phyloP scores from a whole-genome alignment of 768 basidiomycete species.

The Psilocybe azurescens region DNA sequence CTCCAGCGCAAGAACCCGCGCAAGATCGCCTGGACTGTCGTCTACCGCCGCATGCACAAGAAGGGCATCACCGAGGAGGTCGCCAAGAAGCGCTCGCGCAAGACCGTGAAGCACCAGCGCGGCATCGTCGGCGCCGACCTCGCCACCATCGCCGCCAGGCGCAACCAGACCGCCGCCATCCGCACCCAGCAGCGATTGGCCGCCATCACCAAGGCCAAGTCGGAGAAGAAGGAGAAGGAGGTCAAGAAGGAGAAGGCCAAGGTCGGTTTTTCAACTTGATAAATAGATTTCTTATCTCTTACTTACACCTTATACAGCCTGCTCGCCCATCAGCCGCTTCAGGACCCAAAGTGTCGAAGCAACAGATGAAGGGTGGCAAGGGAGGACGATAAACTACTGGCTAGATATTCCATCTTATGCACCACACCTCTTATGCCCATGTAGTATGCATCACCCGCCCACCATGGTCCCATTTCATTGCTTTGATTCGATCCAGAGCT shows the following conservation, averaged over 20 bases:
- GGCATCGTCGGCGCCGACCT: conserved; percentile 98
- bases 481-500: conserved; percentile 4
- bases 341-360: conserved; percentile 91
- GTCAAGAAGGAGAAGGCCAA: conserved; percentile 90
- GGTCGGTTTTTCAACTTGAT: conserved; percentile 45
- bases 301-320: conserved; percentile 44
- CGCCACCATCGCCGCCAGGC: conserved; percentile 86
- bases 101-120: conserved; percentile 97
- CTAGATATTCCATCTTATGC: conserved; percentile 8
- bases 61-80: conserved; percentile 99
- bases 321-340: conserved; percentile 56
- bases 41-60: conserved; percentile 98
- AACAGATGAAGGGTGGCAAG: conserved; percentile 94
- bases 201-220: conserved; percentile 94
- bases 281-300: no score
- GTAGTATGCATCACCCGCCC: conserved; percentile 19
- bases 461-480: background rate
- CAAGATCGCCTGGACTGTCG: conserved; percentile 97
- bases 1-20: conserved; percentile 99
- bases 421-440: conserved; percentile 15
- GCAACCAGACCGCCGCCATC: conserved; percentile 89
- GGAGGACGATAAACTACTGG: conserved; percentile 28
- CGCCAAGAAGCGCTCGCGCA: conserved; percentile 97
- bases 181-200: conserved; percentile 81
- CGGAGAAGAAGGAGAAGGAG: conserved; percentile 97